Evolutionary conservation across 192 early-diverging fungal species (phyloP), one percentile per base, ranked within the genome.

Genomic region (Pilobolus umbonatus): DNA sequence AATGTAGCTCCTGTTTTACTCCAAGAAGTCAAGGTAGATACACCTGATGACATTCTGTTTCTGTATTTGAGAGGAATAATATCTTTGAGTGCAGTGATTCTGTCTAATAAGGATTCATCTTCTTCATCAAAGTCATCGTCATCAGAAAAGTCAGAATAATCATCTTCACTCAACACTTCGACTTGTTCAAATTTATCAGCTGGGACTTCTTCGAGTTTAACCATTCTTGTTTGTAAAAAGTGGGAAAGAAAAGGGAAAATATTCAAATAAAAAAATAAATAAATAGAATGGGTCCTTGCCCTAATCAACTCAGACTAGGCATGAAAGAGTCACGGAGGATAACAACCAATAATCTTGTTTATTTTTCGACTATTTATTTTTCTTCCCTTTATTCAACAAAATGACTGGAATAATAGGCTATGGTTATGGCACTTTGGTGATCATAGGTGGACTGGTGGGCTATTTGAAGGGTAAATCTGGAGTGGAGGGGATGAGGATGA

Each of bases 11-110:
- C 77, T 48, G 72, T 67, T 54, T 65, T 71, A 26, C 85, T 79
- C 77, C 80, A 85, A 39, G 75, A 76, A 36, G 71, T 74, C 28
- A 86, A 57, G 0, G 76, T 73, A n/a, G 79, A 72, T 32, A 80
- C 72, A n/a, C 76, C 67, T 40, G 69, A 68, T 10, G 82, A 77
- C 24, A 93, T 67, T n/a, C 74, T 72, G 29, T 75, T 76, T 47
- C 92, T 87, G 24, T 84, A 82, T 56, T 85, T 77, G 26, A 78
- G 76, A 1, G 92, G 92, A 57, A 97, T 79, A 50, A 97, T 88
- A 65, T 97, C 94, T 66, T 81, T 86, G 21, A 97, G 78, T 8
- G 94, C 94, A 28, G 71, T 58, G 40, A 97, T 48, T 46, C 94
- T 87, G 50, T 93, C 92, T 36, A 90, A 69, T 32, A 95, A 57